These are phyloP conservation scores for Suillus weaverae DNA, from an alignment of 768 basidiomycete species.

Conservation along the genomic window DNA sequence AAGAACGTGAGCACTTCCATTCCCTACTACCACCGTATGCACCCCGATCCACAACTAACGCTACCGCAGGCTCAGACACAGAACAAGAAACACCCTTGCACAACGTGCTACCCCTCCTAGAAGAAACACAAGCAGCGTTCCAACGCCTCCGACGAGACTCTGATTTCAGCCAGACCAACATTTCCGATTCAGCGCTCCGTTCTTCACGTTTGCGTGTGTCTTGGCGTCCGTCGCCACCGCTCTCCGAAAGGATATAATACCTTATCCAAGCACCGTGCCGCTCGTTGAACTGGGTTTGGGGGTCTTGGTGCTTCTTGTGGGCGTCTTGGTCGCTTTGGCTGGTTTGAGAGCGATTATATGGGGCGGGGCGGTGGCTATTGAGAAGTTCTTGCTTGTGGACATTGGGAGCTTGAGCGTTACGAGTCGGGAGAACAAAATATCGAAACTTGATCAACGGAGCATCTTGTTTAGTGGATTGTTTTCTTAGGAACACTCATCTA, in stretches of 20 bases:
- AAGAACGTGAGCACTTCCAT: background rate
- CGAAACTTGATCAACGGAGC: background rate
- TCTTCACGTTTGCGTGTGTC: slow-evolving; percentile 10
- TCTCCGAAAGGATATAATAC: slow-evolving; percentile 5
- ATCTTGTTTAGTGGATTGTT: slow-evolving; percentile 10
- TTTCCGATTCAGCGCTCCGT: slow-evolving; percentile 7
- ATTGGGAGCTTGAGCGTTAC: background rate
- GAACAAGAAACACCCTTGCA: background rate
- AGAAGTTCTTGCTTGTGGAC: slow-evolving; percentile 5
- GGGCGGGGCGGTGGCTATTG: background rate
- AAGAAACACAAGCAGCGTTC: slow-evolving; percentile 8
- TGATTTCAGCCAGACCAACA: background rate
- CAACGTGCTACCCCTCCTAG: background rate
- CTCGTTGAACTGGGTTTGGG: background rate
- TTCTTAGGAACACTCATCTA: background rate
- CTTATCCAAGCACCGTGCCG: background rate
- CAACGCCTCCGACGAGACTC: slow-evolving; percentile 8
- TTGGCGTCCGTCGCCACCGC: slow-evolving; percentile 1
- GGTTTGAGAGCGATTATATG: slow-evolving; percentile 9
- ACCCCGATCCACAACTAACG: background rate
- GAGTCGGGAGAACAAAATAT: background rate
- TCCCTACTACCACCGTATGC: background rate
- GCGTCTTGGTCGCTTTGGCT: background rate
- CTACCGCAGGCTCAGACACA: background rate
- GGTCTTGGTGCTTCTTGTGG: background rate